Percentiles rank a stretch among this genome's conserved stretches.
These are phyloP conservation scores for Aegilops longissima DNA, from an alignment of 176 grass and related monocot genomes.

Conservation along the genomic window DNA sequence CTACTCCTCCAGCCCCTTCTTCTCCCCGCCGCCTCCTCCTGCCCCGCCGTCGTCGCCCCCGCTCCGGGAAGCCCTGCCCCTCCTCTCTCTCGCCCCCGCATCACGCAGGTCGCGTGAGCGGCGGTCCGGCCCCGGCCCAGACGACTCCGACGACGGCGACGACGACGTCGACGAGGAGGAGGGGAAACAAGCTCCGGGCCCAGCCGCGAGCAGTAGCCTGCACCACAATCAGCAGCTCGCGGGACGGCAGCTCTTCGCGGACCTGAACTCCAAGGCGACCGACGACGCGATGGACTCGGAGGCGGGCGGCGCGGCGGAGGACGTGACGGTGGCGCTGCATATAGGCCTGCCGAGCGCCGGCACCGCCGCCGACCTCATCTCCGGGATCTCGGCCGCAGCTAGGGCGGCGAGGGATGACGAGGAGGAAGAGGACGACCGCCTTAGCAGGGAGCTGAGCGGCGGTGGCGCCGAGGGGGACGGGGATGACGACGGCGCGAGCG, in stretches of 20 bases:
- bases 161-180: not conserved
- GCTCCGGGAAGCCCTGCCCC: constrained; percentile 83
- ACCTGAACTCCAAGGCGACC: constrained; percentile 40
- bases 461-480: not conserved
- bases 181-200: not conserved
- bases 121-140: not conserved
- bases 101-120: not conserved
- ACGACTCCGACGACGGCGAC: not conserved
- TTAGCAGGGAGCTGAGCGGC: not conserved
- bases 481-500: not conserved
- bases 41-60: constrained; percentile 53
- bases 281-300: constrained; percentile 56
- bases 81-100: constrained; percentile 63
- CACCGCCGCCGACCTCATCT: constrained; percentile 48
- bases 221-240: not conserved
- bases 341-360: constrained; percentile 64
- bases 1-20: constrained; percentile 24
- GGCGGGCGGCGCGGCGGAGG: not conserved
- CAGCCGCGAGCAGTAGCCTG: not conserved
- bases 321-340: constrained; percentile 69
- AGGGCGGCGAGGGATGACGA: not conserved
- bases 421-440: not conserved
- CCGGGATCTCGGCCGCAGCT: constrained; percentile 13
- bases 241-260: constrained; percentile 25
- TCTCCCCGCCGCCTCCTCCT: not conserved